Percentiles rank a stretch among this genome's conserved stretches.
These are phyloP conservation scores for Puccinia horiana DNA, from an alignment of 1,284 basidiomycete genomes.

Conservation along the genomic window DNA sequence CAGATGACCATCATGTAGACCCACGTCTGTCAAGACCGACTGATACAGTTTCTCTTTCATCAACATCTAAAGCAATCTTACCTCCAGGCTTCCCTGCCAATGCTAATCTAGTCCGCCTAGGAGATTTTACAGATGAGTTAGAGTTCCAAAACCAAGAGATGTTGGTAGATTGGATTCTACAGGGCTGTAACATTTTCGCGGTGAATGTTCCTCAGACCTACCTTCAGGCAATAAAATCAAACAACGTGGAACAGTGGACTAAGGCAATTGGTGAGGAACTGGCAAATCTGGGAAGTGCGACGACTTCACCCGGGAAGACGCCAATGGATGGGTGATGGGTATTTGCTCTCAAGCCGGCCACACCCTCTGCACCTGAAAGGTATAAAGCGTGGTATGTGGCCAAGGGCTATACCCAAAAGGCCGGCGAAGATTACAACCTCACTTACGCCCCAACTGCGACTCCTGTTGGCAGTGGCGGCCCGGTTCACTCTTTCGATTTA, in stretches of 20 bases:
- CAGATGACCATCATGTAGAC: too few species aligned
- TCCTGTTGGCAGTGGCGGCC: neutral
- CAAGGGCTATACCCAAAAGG: neutral
- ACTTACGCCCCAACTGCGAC: constrained; percentile 38
- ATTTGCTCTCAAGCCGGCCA: neutral
- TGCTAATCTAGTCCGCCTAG: too few species aligned
- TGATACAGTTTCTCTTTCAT: too few species aligned
- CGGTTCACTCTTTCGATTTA: neutral
- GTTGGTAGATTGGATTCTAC: neutral
- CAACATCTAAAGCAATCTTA: too few species aligned
- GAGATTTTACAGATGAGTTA: neutral
- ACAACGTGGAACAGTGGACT: neutral
- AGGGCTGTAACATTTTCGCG: neutral
- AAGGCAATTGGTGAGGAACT: constrained; percentile 20
- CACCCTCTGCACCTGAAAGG: neutral
- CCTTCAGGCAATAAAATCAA: neutral
- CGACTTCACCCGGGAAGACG: neutral
- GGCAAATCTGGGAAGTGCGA: neutral
- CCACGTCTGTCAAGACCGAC: too few species aligned
- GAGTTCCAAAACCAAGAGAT: neutral
- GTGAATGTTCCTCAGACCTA: neutral
- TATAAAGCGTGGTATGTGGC: constrained; percentile 35
- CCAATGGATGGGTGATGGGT: neutral
- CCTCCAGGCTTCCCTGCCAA: too few species aligned
- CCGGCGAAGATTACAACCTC: neutral